Evolutionary conservation across 169 alveolate species (phyloP).

Genomic region (Fabrea salina): DNA sequence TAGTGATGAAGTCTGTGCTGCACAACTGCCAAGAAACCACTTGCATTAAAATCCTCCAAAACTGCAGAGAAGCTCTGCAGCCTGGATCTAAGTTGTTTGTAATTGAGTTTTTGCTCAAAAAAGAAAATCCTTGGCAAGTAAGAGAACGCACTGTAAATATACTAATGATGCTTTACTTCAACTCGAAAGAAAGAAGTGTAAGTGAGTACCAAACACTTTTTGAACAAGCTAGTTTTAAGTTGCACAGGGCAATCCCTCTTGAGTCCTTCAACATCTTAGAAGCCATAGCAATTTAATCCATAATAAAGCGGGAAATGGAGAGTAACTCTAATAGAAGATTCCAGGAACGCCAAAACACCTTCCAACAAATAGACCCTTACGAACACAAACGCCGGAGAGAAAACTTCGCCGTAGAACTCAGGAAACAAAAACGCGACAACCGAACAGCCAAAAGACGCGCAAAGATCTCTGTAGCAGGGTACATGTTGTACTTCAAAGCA

Average conservation of each 20-base stretch:
- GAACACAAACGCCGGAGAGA: not conserved
- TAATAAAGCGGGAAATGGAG: constrained; percentile 1
- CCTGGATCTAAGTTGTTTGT: not conserved
- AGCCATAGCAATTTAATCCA: too few species aligned
- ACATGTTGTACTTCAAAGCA: not conserved
- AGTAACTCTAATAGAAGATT: too few species aligned
- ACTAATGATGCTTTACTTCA: too few species aligned
- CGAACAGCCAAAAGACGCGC: not conserved
- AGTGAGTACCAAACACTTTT: too few species aligned
- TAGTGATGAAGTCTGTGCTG: not conserved
- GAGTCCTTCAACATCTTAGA: too few species aligned
- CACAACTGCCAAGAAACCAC: not conserved
- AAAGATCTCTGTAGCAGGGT: not conserved
- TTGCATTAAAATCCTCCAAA: not conserved
- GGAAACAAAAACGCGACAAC: not conserved
- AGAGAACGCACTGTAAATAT: too few species aligned
- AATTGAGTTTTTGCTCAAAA: not conserved
- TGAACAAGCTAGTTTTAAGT: too few species aligned
- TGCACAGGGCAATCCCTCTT: too few species aligned
- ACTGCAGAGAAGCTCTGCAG: not conserved
- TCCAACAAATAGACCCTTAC: too few species aligned
- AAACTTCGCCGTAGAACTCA: not conserved
- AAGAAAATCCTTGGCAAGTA: too few species aligned
- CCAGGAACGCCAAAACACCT: too few species aligned
- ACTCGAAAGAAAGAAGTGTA: too few species aligned